Conservation (phyloP, 2,329 filamentous ascomycete genomes). For the Trichoderma cornu-damae region DNA sequence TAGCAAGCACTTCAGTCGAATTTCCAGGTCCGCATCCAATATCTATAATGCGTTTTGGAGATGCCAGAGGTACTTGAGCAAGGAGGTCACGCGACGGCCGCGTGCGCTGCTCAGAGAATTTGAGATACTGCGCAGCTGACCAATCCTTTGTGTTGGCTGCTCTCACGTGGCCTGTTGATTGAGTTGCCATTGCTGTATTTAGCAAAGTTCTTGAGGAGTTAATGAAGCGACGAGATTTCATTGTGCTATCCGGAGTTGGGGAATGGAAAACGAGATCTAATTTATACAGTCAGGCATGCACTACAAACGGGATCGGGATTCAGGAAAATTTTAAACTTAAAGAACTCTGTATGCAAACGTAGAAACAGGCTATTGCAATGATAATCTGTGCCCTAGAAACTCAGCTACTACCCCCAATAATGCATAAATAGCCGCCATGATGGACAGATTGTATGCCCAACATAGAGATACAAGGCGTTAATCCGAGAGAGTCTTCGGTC, state of each 20-base stretch:
- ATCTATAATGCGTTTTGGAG: slow-evolving; percentile 46
- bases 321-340: neutral
- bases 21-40: slow-evolving; percentile 58
- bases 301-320: neutral
- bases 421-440: neutral
- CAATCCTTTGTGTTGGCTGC: slow-evolving; percentile 33
- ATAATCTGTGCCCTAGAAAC: neutral
- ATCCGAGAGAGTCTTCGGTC: slow-evolving; percentile 7
- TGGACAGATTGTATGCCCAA: neutral
- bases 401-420: neutral
- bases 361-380: neutral
- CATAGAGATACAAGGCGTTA: neutral
- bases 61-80: slow-evolving; percentile 38
- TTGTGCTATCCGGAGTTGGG: neutral
- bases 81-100: slow-evolving; percentile 50
- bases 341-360: neutral
- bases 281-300: neutral
- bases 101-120: slow-evolving; percentile 50
- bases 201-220: neutral
- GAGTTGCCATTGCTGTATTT: slow-evolving; percentile 11
- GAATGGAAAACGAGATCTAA: neutral
- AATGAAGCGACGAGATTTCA: slow-evolving; percentile 1
- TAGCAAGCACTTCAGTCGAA: slow-evolving; percentile 46
- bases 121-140: slow-evolving; percentile 54
- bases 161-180: neutral